These are phyloP conservation scores for Cytospora schulzeri DNA, from an alignment of 2,329 filamentous ascomycete species.

Conservation along the genomic window DNA sequence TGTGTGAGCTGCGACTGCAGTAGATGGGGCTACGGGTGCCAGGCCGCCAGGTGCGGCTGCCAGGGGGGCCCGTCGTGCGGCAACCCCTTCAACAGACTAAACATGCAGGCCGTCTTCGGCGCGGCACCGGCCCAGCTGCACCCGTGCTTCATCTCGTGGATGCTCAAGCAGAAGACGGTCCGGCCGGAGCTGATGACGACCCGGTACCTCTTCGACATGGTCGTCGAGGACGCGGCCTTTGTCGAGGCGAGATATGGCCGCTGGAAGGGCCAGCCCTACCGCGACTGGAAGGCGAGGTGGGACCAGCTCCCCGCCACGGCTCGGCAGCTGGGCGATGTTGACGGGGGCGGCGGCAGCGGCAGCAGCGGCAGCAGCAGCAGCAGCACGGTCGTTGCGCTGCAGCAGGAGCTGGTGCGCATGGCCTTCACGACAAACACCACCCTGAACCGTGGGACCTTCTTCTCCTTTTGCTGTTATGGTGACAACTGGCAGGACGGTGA, in stretches of 20 bases:
- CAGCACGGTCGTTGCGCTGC: not conserved
- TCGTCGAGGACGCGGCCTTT: not conserved
- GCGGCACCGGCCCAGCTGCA: conserved; percentile 7
- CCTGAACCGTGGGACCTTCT: not conserved
- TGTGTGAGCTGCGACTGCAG: conserved; percentile 20
- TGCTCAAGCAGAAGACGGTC: not conserved
- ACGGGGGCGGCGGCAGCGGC: not conserved
- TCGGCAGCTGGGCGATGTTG: not conserved
- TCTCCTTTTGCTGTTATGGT: conserved; percentile 16
- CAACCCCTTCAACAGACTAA: conserved; percentile 16
- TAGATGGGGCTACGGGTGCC: conserved; percentile 4
- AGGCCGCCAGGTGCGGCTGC: conserved; percentile 12
- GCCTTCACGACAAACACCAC: conserved; percentile 5
- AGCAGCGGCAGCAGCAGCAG: not conserved
- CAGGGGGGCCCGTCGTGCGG: conserved; percentile 1
- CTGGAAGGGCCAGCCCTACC: conserved; percentile 7
- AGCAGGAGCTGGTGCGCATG: conserved; percentile 24
- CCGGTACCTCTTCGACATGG: conserved; percentile 6
- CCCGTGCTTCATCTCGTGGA: conserved; percentile 22
- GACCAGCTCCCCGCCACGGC: conserved; percentile 8
- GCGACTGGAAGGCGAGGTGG: conserved; percentile 20
- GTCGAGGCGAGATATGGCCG: not conserved
- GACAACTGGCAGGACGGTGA: conserved; percentile 5
- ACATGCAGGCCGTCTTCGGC: conserved; percentile 19
- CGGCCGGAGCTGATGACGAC: not conserved